Conservation (phyloP, 73 alveolate genomes). For the Loxodes magnus region DNA sequence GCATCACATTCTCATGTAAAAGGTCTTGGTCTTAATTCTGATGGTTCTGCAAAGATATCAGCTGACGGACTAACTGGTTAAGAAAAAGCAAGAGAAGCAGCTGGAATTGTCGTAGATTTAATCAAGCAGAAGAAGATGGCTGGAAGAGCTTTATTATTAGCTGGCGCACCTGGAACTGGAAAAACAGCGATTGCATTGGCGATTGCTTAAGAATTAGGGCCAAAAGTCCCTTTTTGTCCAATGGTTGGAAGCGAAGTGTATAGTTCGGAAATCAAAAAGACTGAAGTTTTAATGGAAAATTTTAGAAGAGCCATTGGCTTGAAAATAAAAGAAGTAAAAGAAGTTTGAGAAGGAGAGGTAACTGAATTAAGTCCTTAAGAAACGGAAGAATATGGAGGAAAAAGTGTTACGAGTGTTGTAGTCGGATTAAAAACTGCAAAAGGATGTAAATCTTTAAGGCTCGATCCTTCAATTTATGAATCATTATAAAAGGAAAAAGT, state of each 20-base stretch:
- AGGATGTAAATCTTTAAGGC: constrained; percentile 92
- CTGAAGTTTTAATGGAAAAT: constrained; percentile 98
- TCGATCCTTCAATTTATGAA: constrained; percentile 97
- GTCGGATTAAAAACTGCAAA: constrained; percentile 83
- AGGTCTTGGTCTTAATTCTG: constrained; percentile 97
- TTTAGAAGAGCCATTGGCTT: constrained; percentile 98
- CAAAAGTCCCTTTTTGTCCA: constrained; percentile 99
- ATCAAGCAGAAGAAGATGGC: constrained; percentile 98
- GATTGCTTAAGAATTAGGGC: constrained; percentile 90
- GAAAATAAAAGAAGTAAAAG: constrained; percentile 94
- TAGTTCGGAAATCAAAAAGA: constrained; percentile 96
- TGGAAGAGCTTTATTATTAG: constrained; percentile 96
- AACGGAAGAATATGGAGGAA: constrained; percentile 87
- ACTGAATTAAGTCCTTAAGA: constrained; percentile 98
- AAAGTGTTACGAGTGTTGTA: constrained; percentile 74
- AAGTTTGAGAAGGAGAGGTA: constrained; percentile 99
- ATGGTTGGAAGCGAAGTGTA: constrained; percentile 99
- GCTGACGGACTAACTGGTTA: constrained; percentile 87
- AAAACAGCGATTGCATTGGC: constrained; percentile 93
- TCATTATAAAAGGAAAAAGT: constrained; percentile 97
- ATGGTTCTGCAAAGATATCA: constrained; percentile 40
- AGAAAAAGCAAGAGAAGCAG: constrained; percentile 88
- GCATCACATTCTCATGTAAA: constrained; percentile 97
- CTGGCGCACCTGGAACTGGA: constrained; percentile 99
- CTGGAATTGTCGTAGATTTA: constrained; percentile 97